phyloP scores from a whole-genome alignment of 768 basidiomycete species.

The Piloderma croceum region DNA sequence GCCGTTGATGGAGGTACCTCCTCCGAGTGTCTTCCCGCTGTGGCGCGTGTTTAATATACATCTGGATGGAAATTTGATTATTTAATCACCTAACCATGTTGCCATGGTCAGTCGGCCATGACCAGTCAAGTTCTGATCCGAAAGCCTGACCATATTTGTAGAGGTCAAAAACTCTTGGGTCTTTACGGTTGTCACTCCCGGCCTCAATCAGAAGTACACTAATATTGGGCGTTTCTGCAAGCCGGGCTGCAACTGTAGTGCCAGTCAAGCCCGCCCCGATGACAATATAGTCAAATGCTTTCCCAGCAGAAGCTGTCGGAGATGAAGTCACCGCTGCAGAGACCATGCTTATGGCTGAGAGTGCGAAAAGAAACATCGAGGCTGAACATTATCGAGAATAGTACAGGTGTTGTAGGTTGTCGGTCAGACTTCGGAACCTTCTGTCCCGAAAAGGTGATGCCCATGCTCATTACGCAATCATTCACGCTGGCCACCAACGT shows the following conservation, averaged over 20 bases:
- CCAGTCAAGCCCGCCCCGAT: conserved; percentile 44
- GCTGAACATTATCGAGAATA: too few species aligned
- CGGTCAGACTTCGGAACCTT: too few species aligned
- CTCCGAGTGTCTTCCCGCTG: conserved; percentile 29
- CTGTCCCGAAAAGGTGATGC: too few species aligned
- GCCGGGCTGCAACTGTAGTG: conserved; percentile 42
- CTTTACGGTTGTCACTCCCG: conserved; percentile 24
- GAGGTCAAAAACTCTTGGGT: neutral
- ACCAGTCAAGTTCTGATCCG: neutral
- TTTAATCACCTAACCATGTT: conserved; percentile 13
- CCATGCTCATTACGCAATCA: too few species aligned
- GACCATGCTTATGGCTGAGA: too few species aligned
- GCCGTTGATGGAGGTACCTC: conserved; percentile 32
- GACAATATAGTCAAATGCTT: conserved; percentile 36
- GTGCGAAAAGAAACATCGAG: too few species aligned
- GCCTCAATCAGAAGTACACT: conserved; percentile 48
- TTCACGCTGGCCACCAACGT: too few species aligned
- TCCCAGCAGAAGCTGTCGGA: neutral
- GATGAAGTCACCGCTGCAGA: neutral
- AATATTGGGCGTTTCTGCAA: conserved; percentile 38
- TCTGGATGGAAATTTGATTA: too few species aligned
- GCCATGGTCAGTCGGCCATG: neutral
- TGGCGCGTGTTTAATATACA: too few species aligned
- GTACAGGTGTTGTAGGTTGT: too few species aligned
- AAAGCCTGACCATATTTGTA: neutral